phyloP scores from a whole-genome alignment of 2,329 filamentous ascomycete species.

The Alternaria ethzedia region DNA sequence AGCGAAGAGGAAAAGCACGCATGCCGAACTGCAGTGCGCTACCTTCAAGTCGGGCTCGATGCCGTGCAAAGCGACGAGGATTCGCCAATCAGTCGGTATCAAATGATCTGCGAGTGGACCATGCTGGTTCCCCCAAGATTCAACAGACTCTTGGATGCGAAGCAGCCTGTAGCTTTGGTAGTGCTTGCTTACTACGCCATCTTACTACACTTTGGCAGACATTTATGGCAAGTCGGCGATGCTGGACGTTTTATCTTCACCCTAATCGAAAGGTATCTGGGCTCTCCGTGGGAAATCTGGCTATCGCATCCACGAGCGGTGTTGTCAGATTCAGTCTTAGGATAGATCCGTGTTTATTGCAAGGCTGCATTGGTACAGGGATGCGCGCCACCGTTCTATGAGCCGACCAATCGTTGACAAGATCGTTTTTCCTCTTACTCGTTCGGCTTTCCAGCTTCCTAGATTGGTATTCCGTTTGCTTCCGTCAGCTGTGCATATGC shows the following conservation, averaged over 20 bases:
- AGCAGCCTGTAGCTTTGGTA: conserved; percentile 53
- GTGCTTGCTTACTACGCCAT: conserved; percentile 60
- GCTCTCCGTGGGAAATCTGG: conserved; percentile 12
- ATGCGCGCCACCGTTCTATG: neutral
- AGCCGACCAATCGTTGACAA: neutral
- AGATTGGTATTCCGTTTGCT: neutral
- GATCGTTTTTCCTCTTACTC: neutral
- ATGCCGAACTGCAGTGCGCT: conserved; percentile 33
- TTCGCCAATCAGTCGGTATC: conserved; percentile 10
- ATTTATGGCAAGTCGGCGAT: conserved; percentile 29
- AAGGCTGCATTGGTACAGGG: neutral
- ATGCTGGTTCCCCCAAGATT: conserved; percentile 46
- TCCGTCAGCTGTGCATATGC: neutral
- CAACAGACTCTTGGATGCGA: conserved; percentile 44
- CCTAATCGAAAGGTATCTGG: conserved; percentile 61
- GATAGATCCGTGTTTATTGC: neutral
- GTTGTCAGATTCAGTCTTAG: neutral
- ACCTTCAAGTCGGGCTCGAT: conserved; percentile 31
- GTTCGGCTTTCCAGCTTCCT: neutral
- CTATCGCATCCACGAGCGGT: conserved; percentile 5
- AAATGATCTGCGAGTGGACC: conserved; percentile 47
- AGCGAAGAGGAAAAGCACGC: conserved; percentile 25
- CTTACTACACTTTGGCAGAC: conserved; percentile 50
- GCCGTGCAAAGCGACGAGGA: conserved; percentile 12
- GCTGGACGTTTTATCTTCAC: conserved; percentile 24